Evolutionary conservation across 2,329 filamentous ascomycete species (phyloP), one percentile per base, ranked within the genome.

Genomic region (Plectosphaerella cucumerina): DNA sequence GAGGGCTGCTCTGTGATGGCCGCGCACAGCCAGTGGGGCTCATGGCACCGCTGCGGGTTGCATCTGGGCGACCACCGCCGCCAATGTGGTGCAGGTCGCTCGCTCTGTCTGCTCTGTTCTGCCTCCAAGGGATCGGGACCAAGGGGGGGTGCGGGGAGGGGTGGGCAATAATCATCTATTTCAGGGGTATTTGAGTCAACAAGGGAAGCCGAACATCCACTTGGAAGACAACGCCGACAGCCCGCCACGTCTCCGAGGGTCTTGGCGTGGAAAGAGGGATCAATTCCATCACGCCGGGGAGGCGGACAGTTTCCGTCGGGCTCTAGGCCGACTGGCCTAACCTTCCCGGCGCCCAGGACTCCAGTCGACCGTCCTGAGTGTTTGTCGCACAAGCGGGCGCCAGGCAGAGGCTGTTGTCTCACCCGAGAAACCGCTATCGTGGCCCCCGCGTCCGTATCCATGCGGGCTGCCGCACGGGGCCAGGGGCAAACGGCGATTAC

Each of bases 321-420:
- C n/a, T n/a, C n/a, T n/a, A n/a, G n/a, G n/a, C n/a, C n/a, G n/a
- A n/a, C 26, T 31, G 26, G 26, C 26, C 12, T 31, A 11, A 8
- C 26, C n/a, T n/a, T n/a, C n/a, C 26, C 26, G 12, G 26, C 26
- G 26, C 26, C 26, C 26, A 31, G 35, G 15, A 15, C 35, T 37
- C 35, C 35, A 39, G 15, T 39, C 35, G 9, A 6, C 26, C 26
- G 26, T 31, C 26, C 26, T 8, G 26, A 8, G 18, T 17, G 33
- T 23, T 17, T 23, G 45, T 47, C 9, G 21, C 45, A 39, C 45
- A 39, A 21, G 35, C 37, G 37, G 23, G 45, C 45, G 45, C 45
- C 45, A 47, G 37, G 26, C 35, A 47, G 39, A 42, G 39, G 45
- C 45, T 47, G 45, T 34, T n/a, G 45, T 47, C 45, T 39, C 20